Evolutionary conservation across 805 yeast genomes (phyloP).

Genomic region (Wickerhamomyces canadensis): DNA sequence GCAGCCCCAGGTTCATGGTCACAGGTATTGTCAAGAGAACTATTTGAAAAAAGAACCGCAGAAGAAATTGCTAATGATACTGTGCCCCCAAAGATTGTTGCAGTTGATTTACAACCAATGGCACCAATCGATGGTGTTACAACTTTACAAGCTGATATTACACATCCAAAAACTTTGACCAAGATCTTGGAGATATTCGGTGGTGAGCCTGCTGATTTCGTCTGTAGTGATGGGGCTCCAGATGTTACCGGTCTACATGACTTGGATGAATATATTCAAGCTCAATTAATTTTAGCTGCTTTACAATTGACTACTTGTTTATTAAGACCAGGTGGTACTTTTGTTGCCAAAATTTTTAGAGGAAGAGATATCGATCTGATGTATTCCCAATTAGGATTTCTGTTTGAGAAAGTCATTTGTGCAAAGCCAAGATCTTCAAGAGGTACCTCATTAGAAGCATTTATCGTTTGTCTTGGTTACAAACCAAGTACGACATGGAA

Average conservation of each 20-base stretch:
- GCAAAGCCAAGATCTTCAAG: constrained; percentile 96
- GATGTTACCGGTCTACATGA: constrained; percentile 98
- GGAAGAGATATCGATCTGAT: constrained; percentile 93
- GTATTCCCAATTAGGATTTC: constrained; percentile 84
- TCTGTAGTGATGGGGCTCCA: constrained; percentile 97
- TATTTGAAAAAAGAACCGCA: constrained; percentile 38
- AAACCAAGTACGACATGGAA: constrained; percentile 80
- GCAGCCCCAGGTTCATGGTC: constrained; percentile 99
- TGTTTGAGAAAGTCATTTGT: constrained; percentile 84
- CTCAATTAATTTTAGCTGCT: constrained; percentile 88
- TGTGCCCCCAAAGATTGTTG: constrained; percentile 65
- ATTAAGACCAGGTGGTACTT: constrained; percentile 82
- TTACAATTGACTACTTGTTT: constrained; percentile 87
- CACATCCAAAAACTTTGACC: constrained; percentile 85
- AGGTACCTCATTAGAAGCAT: constrained; percentile 91
- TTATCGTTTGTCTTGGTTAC: constrained; percentile 87
- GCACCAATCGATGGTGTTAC: constrained; percentile 90
- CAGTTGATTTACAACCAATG: constrained; percentile 97
- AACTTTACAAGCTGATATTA: constrained; percentile 92
- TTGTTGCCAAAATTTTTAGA: constrained; percentile 94
- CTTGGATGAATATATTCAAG: constrained; percentile 94
- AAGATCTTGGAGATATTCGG: constrained; percentile 77
- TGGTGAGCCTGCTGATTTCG: constrained; percentile 91
- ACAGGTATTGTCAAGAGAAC: constrained; percentile 77
- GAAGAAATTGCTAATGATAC: constrained; percentile 24